Conservation (phyloP, 306 rosid genomes). For the Prunus mume region DNA sequence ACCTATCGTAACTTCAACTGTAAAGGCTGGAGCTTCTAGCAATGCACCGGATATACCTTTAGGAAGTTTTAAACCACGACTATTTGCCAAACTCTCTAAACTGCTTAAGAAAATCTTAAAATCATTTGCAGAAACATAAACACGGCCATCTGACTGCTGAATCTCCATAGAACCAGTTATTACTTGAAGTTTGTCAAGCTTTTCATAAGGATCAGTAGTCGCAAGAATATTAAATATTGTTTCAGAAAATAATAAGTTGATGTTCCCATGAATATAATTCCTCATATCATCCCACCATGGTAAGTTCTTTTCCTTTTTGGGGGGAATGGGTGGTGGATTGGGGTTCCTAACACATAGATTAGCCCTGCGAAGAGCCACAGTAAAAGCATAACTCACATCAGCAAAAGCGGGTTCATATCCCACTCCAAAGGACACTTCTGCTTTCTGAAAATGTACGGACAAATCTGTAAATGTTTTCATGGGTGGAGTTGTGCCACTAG, state of each 20-base stretch:
- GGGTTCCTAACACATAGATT: constrained; percentile 64
- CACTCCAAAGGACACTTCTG: constrained; percentile 85
- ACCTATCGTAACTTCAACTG: constrained; percentile 83
- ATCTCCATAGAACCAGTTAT: constrained; percentile 66
- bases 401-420: constrained; percentile 95
- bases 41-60: constrained; percentile 66
- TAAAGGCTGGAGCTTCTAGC: constrained; percentile 75
- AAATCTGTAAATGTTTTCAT: constrained; percentile 80
- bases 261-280: constrained; percentile 87
- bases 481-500: constrained; percentile 97
- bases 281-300: constrained; percentile 99
- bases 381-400: constrained; percentile 90
- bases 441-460: constrained; percentile 77
- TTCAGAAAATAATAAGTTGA: constrained; percentile 67
- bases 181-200: constrained; percentile 83
- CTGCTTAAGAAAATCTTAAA: constrained; percentile 79
- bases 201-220: constrained; percentile 92
- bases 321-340: constrained; percentile 53
- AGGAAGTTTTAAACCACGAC: constrained; percentile 75
- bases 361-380: constrained; percentile 97
- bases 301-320: constrained; percentile 87
- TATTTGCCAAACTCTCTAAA: constrained; percentile 89
- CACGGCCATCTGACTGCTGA: constrained; percentile 85
- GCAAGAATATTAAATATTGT: constrained; percentile 76
- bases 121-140: constrained; percentile 67